These are phyloP conservation scores for Cutaneotrichosporon sp. DNA, from an alignment of 1,284 basidiomycete genomes.

Conservation along the genomic window DNA sequence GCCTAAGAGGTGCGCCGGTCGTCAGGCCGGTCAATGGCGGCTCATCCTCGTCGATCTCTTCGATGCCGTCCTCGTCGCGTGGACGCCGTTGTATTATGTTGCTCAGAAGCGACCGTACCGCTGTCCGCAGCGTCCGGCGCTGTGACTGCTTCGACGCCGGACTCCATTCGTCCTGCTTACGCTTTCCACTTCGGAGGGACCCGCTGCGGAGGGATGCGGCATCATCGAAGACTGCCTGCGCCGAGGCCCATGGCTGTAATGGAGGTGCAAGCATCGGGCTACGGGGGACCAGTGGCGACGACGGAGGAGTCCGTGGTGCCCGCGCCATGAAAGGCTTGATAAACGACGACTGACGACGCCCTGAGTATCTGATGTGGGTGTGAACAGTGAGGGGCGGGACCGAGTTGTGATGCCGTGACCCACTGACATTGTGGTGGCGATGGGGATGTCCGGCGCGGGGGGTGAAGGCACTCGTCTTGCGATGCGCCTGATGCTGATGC, in stretches of 20 bases:
- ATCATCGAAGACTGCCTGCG: not conserved
- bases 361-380: not conserved
- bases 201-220: not conserved
- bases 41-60: not conserved
- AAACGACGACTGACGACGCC: not conserved
- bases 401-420: not conserved
- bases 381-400: not conserved
- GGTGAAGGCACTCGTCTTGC: conserved; percentile 1
- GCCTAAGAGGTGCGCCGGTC: conserved; percentile 19
- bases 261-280: not conserved
- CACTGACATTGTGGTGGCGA: not conserved
- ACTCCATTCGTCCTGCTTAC: too few species aligned
- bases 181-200: too few species aligned
- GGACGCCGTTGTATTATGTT: conserved; percentile 11
- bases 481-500: conserved; percentile 4
- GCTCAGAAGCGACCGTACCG: conserved; percentile 25
- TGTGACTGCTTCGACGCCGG: conserved; percentile 8
- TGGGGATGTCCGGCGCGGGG: not conserved
- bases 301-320: not conserved
- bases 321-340: not conserved
- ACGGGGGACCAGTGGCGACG: not conserved
- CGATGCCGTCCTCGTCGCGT: not conserved
- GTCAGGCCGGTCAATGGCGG: not conserved
- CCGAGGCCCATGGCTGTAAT: not conserved
- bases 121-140: conserved; percentile 24